A percentile compares a stretch with the other conserved stretches of the same genome.
Evolutionary conservation across 176 grass and related monocot species (phyloP).

Genomic region (Bothriochloa decipiens): DNA sequence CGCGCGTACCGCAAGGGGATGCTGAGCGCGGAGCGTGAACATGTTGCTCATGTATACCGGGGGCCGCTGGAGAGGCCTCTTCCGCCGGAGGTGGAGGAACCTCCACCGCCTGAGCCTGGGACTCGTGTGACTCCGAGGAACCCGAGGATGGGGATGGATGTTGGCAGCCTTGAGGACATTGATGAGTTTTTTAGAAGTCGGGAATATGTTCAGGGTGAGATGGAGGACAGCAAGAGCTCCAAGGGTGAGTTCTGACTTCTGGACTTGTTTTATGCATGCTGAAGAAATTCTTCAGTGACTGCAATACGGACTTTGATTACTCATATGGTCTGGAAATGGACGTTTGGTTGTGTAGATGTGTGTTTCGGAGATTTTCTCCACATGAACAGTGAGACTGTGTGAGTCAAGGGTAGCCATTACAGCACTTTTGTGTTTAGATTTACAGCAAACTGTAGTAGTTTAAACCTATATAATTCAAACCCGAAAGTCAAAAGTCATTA

Average conservation of each 20-base stretch:
- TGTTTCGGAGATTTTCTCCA: neutral
- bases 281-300: neutral
- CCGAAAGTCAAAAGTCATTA: neutral
- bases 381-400: neutral
- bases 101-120: slow-evolving; percentile 44
- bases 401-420: neutral
- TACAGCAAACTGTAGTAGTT: neutral
- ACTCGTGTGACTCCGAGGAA: slow-evolving; percentile 80
- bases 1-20: slow-evolving; percentile 59
- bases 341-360: neutral
- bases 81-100: slow-evolving; percentile 31
- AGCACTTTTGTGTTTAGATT: neutral
- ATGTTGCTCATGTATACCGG: slow-evolving; percentile 41
- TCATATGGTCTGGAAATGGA: neutral
- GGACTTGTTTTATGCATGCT: neutral
- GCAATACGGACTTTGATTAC: neutral
- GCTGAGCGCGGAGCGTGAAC: slow-evolving; percentile 46
- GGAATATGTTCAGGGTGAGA: slow-evolving; percentile 45
- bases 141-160: slow-evolving; percentile 57
- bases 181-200: slow-evolving; percentile 62
- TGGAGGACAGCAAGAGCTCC: slow-evolving; percentile 44
- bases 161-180: slow-evolving; percentile 63
- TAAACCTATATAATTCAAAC: neutral
- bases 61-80: slow-evolving; percentile 33
- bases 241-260: slow-evolving; percentile 51